Conservation (phyloP, 1,284 basidiomycete genomes). For the Cryptococcus sp. region DNA sequence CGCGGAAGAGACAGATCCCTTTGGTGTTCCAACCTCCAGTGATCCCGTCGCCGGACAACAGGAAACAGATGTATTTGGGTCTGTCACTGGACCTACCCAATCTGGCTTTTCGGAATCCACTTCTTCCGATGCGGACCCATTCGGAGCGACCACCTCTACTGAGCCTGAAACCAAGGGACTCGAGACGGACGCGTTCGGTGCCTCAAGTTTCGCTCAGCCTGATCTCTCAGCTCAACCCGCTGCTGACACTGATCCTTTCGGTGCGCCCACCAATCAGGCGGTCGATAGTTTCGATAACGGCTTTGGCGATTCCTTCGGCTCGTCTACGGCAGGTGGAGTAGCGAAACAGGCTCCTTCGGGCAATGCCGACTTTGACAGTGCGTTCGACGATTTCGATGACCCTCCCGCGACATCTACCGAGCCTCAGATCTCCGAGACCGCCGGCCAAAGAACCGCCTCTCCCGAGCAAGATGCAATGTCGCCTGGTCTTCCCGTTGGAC, state of each 20-base stretch:
- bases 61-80: constrained; percentile 12
- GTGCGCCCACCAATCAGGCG: constrained; percentile 29
- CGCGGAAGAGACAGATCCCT: constrained; percentile 15
- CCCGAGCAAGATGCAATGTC: neutral
- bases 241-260: constrained; percentile 21
- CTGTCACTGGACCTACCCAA: constrained; percentile 8
- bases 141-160: constrained; percentile 49
- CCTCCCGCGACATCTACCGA: constrained; percentile 49
- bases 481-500: constrained; percentile 46
- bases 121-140: constrained; percentile 61
- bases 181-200: constrained; percentile 11
- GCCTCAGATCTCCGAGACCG: neutral
- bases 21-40: constrained; percentile 10
- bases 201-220: no score
- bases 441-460: neutral
- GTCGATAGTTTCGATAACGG: constrained; percentile 28
- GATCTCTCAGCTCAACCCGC: neutral
- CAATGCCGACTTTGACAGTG: constrained; percentile 42
- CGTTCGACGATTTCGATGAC: constrained; percentile 65
- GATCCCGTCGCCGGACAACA: constrained; percentile 13
- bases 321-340: neutral
- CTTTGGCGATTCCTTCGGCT: constrained; percentile 31
- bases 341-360: constrained; percentile 1
- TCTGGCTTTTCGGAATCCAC: neutral
- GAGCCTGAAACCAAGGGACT: constrained; percentile 14